Percentiles rank a stretch among this genome's conserved stretches.
phyloP scores from a whole-genome alignment of 2,329 filamentous ascomycete genomes.

The Pseudogymnoascus sp. region DNA sequence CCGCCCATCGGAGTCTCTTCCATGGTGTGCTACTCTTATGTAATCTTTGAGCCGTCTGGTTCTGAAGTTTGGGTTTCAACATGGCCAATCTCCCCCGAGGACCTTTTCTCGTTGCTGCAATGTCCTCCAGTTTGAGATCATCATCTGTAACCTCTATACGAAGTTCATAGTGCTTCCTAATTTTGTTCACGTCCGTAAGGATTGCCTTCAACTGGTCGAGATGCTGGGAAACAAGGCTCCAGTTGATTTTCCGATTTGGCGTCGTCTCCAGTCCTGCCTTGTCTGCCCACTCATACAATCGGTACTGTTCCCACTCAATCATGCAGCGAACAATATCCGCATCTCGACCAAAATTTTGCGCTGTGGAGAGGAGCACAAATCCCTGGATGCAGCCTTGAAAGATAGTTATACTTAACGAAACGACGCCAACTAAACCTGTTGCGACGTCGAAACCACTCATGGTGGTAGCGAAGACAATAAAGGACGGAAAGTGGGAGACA shows the following conservation, averaged over 20 bases:
- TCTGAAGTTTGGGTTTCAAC: constrained; percentile 11
- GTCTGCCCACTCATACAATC: constrained; percentile 14
- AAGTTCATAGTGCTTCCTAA: constrained; percentile 19
- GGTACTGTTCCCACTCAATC: constrained; percentile 15
- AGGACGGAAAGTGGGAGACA: not conserved
- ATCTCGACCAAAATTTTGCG: constrained; percentile 16
- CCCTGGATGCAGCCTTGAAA: constrained; percentile 16
- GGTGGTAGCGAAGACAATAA: not conserved
- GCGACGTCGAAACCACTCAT: constrained; percentile 13
- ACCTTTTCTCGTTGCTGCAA: constrained; percentile 9
- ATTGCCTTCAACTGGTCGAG: constrained; percentile 15
- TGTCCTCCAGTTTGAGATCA: not conserved
- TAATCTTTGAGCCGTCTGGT: constrained; percentile 13
- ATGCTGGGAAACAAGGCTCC: constrained; percentile 13
- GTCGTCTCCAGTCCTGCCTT: constrained; percentile 11
- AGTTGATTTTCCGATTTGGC: constrained; percentile 17
- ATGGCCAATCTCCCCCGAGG: constrained; percentile 2
- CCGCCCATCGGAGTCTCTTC: constrained; percentile 20
- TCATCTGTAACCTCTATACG: constrained; percentile 12
- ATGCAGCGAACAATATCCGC: constrained; percentile 13
- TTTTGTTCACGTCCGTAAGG: constrained; percentile 13
- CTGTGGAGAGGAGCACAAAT: constrained; percentile 16
- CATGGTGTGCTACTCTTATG: constrained; percentile 14
- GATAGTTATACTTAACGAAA: constrained; percentile 12
- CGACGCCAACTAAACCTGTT: constrained; percentile 13